Conservation (phyloP, 352 stramenopile genomes). For the Elongisporangium senticosum region DNA sequence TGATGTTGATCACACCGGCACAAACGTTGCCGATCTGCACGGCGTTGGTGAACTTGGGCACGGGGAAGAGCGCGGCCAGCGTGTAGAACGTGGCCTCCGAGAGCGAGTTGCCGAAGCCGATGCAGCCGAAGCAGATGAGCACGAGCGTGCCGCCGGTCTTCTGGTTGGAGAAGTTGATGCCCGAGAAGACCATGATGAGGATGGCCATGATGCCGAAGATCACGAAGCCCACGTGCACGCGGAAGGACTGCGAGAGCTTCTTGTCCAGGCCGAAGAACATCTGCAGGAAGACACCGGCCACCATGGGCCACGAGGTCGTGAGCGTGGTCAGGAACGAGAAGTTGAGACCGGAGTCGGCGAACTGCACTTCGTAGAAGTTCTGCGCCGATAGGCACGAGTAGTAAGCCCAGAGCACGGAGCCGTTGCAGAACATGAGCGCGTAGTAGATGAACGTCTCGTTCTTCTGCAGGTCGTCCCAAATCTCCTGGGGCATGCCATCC, state of each 20-base stretch:
- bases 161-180: constrained; percentile 24
- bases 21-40: constrained; percentile 46
- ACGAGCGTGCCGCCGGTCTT: constrained; percentile 34
- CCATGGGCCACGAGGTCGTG: constrained; percentile 52
- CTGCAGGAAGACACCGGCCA: constrained; percentile 42
- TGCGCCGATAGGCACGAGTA: constrained; percentile 54
- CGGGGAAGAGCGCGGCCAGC: constrained; percentile 38
- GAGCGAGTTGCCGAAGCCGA: constrained; percentile 42
- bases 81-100: constrained; percentile 41
- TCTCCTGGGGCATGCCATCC: constrained; percentile 32
- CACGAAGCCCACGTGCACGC: constrained; percentile 26
- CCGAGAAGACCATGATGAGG: constrained; percentile 38
- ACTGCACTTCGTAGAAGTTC: constrained; percentile 38
- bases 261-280: constrained; percentile 58
- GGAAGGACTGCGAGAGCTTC: constrained; percentile 23
- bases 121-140: constrained; percentile 30
- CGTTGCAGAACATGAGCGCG: constrained; percentile 50
- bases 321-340: constrained; percentile 71
- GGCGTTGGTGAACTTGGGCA: constrained; percentile 48
- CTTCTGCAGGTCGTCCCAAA: constrained; percentile 34
- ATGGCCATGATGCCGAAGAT: constrained; percentile 28
- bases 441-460: constrained; percentile 37
- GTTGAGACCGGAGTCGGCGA: constrained; percentile 37
- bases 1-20: constrained; percentile 41
- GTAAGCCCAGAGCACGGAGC: constrained; percentile 50